phyloP scores from a whole-genome alignment of 2,329 filamentous ascomycete genomes.

The Ophiostoma novo-ulmi region DNA sequence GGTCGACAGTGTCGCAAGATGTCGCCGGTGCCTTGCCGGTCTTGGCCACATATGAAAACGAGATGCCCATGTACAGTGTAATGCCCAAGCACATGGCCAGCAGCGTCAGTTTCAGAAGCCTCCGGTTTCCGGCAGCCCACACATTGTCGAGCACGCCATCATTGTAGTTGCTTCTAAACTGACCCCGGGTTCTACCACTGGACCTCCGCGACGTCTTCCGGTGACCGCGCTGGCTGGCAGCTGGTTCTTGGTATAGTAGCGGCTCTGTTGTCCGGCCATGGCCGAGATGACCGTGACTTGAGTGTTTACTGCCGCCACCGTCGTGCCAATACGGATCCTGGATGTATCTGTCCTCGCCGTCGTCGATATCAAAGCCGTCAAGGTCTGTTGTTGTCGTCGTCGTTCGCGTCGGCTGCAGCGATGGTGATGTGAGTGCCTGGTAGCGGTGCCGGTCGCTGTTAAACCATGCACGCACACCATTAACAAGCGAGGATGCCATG shows the following conservation, averaged over 20 bases:
- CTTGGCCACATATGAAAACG: background rate
- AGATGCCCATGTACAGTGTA: slow-evolving; percentile 28
- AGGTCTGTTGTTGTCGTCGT: background rate
- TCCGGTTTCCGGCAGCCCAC: slow-evolving; percentile 24
- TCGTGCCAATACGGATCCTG: slow-evolving; percentile 10
- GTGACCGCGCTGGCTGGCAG: background rate
- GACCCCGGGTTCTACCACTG: background rate
- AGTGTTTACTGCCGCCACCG: background rate
- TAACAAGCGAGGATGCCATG: slow-evolving; percentile 9
- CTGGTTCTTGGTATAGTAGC: slow-evolving; percentile 14
- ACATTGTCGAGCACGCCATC: slow-evolving; percentile 19
- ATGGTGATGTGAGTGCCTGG: slow-evolving; percentile 13
- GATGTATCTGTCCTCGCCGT: slow-evolving; percentile 14
- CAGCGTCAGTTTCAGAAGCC: slow-evolving; percentile 29
- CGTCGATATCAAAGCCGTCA: slow-evolving; percentile 15
- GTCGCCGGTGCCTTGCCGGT: background rate
- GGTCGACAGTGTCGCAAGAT: slow-evolving; percentile 48
- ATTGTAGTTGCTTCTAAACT: slow-evolving; percentile 12
- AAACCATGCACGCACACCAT: slow-evolving; percentile 18
- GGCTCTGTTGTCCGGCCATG: slow-evolving; percentile 11
- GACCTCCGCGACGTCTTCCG: background rate
- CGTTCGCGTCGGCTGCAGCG: slow-evolving; percentile 7
- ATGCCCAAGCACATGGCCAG: slow-evolving; percentile 28
- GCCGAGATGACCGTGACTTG: background rate
- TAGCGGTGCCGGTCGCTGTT: slow-evolving; percentile 15